Percentiles rank a stretch among this genome's conserved stretches.
Conservation (phyloP, 345 rosid species). For the Brassica cretica region DNA sequence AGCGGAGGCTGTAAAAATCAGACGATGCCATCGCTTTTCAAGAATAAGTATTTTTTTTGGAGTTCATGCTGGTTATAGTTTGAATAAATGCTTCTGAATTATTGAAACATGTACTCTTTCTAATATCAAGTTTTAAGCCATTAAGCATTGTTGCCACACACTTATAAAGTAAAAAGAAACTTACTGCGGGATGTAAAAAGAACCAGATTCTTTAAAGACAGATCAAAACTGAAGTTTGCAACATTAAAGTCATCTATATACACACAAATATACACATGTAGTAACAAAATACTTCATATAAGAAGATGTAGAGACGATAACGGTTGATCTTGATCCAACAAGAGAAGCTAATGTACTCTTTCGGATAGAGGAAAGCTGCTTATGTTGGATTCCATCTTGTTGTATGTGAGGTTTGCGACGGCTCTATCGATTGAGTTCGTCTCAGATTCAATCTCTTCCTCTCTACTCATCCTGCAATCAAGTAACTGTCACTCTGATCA, state of each 20-base stretch:
- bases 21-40: constrained; percentile 32
- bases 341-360: constrained; percentile 34
- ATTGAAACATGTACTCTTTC: constrained; percentile 26
- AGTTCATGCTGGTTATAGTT: not conserved
- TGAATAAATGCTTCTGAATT: not conserved
- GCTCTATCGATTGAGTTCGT: constrained; percentile 81
- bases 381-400: constrained; percentile 54
- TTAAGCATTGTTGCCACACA: constrained; percentile 18
- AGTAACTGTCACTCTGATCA: constrained; percentile 11
- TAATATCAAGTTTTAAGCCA: constrained; percentile 9
- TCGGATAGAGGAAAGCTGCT: constrained; percentile 39
- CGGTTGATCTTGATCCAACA: constrained; percentile 19
- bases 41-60: not conserved
- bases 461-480: constrained; percentile 48
- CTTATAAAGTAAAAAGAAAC: not conserved
- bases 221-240: constrained; percentile 43
- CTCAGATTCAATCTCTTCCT: constrained; percentile 51
- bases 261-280: constrained; percentile 24
- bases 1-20: constrained; percentile 59
- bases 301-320: constrained; percentile 12
- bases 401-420: constrained; percentile 72
- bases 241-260: constrained; percentile 22
- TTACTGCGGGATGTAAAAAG: constrained; percentile 10
- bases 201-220: constrained; percentile 32
- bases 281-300: constrained; percentile 1